These are phyloP conservation scores for Monascus ruber DNA, from an alignment of 2,329 filamentous ascomycete genomes.

Conservation along the genomic window DNA sequence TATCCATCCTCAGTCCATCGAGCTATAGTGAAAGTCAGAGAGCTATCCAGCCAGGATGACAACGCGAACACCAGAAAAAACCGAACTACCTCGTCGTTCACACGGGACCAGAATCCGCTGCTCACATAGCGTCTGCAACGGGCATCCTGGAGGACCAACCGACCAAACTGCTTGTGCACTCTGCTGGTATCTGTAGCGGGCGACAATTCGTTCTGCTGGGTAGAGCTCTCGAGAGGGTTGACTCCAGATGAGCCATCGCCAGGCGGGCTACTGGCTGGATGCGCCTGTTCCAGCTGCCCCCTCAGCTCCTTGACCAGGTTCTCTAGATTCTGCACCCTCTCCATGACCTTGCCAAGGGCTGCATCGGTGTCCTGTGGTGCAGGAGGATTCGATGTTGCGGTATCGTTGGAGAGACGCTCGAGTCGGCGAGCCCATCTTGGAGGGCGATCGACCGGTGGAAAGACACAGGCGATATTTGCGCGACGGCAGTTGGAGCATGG, in stretches of 20 bases:
- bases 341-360: slow-evolving; percentile 33
- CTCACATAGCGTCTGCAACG: slow-evolving; percentile 39
- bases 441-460: slow-evolving; percentile 39
- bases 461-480: slow-evolving; percentile 42
- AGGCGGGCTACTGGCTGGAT: slow-evolving; percentile 16
- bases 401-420: slow-evolving; percentile 20
- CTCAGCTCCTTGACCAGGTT: slow-evolving; percentile 41
- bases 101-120: slow-evolving; percentile 44
- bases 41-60: not conserved
- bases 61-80: slow-evolving; percentile 6
- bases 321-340: slow-evolving; percentile 41
- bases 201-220: slow-evolving; percentile 6
- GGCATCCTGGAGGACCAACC: slow-evolving; percentile 37
- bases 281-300: slow-evolving; percentile 36
- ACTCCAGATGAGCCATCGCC: slow-evolving; percentile 13
- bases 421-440: slow-evolving; percentile 46
- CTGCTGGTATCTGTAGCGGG: slow-evolving; percentile 1
- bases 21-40: slow-evolving; percentile 5
- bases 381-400: slow-evolving; percentile 4
- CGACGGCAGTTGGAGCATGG: slow-evolving; percentile 48
- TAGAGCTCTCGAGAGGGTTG: slow-evolving; percentile 19
- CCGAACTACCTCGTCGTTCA: slow-evolving; percentile 43
- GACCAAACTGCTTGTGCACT: slow-evolving; percentile 36
- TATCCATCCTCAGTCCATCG: slow-evolving; percentile 7
- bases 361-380: slow-evolving; percentile 12